Base-by-base conservation (phyloP, 2,329 filamentous ascomycete species). In the Coniosporium tulheliwenetii region DNA sequence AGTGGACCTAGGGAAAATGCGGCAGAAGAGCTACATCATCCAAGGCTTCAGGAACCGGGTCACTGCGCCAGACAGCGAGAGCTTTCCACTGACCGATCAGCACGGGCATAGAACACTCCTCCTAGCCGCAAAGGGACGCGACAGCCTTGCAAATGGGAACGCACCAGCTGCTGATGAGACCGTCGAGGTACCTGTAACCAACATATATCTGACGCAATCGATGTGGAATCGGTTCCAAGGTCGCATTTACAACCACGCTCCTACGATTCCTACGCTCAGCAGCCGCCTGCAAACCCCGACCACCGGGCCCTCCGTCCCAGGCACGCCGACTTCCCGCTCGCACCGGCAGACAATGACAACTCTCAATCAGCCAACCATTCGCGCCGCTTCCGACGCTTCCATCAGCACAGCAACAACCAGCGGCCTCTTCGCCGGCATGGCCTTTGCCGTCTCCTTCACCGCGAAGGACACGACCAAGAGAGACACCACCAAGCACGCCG, bases 391-490 rank as follows among this genome's bases (percentile, higher is more conserved):
- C n/a, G 39, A 39, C 10, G 38, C 44, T 1, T 29, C 36, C 32
- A 43, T 43, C 19, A 53, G 53, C 26, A 49, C 54, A 35, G 45
- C 45, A 4, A 47, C 37, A 48, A 48, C 37, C 2, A 52, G 49
- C 13, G 64, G 65, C 2, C 46, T 93, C 0, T 94, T 96, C 51
- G 62, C 71, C 1, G 77, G 79, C 35, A 94, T 95, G 86, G 77
- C 76, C 0, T 95, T 96, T 59, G 86, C 86, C 0, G 72, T 94
- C 9, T 89, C 85, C 0, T 84, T 85, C 45, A 64, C 67, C 2
- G 67, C 72, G 1, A 69, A 75, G 40, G 69, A 67, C 12, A 62
- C 62, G 8, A 70, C 75, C 13, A 74, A 75, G 56, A 3, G 19
- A 3, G 19, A 26, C 19, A 4, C 19, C 19, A 26, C 19, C 19